A percentile compares a stretch with the other conserved stretches of the same genome.
These are phyloP conservation scores for Verbascum thapsus DNA, from an alignment of 257 asterid genomes.

Conservation along the genomic window DNA sequence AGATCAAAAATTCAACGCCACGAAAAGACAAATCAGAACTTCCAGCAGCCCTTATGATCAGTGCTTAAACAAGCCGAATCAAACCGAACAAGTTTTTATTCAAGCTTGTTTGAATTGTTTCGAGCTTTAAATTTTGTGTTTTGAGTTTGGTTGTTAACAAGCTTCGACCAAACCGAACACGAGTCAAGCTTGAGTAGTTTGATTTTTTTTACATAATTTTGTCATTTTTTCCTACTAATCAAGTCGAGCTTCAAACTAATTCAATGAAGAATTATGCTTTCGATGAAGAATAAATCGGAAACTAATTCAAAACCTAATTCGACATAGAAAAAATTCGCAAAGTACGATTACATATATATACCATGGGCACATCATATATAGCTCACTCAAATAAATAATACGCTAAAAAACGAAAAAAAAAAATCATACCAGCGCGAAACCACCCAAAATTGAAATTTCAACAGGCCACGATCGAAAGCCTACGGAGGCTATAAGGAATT, in stretches of 20 bases:
- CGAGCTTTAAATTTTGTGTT: too few relatives aligned
- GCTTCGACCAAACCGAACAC: too few relatives aligned
- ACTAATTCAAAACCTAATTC: conserved; percentile 28
- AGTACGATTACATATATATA: conserved; percentile 4
- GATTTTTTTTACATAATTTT: too few relatives aligned
- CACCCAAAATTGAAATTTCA: background rate
- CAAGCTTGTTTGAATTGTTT: too few relatives aligned
- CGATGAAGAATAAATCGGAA: background rate
- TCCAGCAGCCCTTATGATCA: background rate
- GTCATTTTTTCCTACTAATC: too few relatives aligned
- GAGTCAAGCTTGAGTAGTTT: too few relatives aligned
- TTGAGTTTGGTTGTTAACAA: too few relatives aligned
- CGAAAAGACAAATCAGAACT: background rate
- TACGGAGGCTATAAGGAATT: conserved; percentile 12
- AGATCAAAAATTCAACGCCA: background rate
- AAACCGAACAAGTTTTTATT: too few relatives aligned
- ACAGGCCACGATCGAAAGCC: conserved; percentile 30
- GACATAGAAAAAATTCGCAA: conserved; percentile 15
- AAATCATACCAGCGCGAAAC: background rate
- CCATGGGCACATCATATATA: background rate
- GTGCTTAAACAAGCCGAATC: too few relatives aligned
- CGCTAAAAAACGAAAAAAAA: too few relatives aligned
- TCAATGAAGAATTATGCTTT: too few relatives aligned
- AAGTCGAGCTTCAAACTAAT: too few relatives aligned
- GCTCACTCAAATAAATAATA: background rate